These are phyloP conservation scores for Ramaria rubella DNA, from an alignment of 768 basidiomycete species.

Conservation along the genomic window DNA sequence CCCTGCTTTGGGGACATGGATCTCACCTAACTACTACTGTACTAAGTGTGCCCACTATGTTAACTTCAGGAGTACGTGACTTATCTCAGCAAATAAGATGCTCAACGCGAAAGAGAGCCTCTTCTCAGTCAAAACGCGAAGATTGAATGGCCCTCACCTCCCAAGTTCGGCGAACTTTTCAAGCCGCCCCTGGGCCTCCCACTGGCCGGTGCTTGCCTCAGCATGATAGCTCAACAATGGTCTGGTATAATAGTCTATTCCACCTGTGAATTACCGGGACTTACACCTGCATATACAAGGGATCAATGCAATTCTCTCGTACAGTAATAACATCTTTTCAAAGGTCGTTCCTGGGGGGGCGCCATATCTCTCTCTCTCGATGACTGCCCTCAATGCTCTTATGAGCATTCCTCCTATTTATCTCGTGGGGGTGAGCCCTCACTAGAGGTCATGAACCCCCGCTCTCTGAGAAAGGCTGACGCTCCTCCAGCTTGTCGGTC, in stretches of 20 bases:
- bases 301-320: conserved; percentile 63
- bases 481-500: conserved; percentile 56
- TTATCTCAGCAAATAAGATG: no score
- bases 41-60: no score
- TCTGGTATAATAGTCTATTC: conserved; percentile 64
- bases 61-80: no score
- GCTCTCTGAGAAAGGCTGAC: not conserved
- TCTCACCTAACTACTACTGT: no score
- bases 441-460: not conserved
- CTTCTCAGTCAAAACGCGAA: no score
- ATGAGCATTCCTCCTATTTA: conserved; percentile 77
- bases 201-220: conserved; percentile 58
- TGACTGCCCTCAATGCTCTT: conserved; percentile 73
- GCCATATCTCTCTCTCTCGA: conserved; percentile 74
- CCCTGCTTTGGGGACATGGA: conserved; percentile 54
- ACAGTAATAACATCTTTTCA: conserved; percentile 80
- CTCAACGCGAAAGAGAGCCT: no score
- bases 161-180: no score
- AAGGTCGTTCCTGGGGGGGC: conserved; percentile 72
- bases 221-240: conserved; percentile 72
- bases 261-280: not conserved
- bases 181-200: conserved; percentile 59
- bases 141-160: no score
- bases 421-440: conserved; percentile 67
- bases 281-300: not conserved